A percentile compares a stretch with the other conserved stretches of the same genome.
Evolutionary conservation across 2,329 filamentous ascomycete species (phyloP).

Genomic region (Cytospora schulzeri): DNA sequence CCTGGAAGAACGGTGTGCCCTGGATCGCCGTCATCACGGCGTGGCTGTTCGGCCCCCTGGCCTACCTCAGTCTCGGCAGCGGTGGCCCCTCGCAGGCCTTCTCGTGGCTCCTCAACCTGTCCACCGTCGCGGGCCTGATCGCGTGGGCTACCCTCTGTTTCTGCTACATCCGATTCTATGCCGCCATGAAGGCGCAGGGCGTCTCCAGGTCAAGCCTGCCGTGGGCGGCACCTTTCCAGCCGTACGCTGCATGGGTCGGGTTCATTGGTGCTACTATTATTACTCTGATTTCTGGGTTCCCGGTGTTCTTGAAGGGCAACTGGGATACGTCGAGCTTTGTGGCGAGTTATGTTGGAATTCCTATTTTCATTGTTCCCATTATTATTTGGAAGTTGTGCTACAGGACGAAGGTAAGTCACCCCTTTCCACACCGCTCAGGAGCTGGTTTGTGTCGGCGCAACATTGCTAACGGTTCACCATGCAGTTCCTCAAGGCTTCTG

Average conservation of each 20-base stretch:
- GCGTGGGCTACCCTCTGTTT: conserved; percentile 39
- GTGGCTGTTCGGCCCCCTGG: conserved; percentile 60
- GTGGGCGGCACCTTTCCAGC: conserved; percentile 36
- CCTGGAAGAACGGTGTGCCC: conserved; percentile 64
- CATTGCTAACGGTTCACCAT: background rate
- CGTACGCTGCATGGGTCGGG: conserved; percentile 47
- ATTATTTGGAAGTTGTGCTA: conserved; percentile 23
- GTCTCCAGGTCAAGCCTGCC: conserved; percentile 38
- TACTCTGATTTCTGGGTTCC: conserved; percentile 48
- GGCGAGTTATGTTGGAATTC: conserved; percentile 40
- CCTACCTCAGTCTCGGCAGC: conserved; percentile 51
- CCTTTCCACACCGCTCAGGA: too few relatives aligned
- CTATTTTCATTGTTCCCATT: conserved; percentile 29
- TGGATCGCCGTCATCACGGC: conserved; percentile 56
- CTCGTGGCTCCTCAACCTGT: conserved; percentile 58
- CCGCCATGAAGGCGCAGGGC: conserved; percentile 45
- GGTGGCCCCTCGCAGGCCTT: conserved; percentile 53
- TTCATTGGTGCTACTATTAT: conserved; percentile 46
- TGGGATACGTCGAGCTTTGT: conserved; percentile 45
- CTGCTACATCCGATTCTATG: conserved; percentile 37
- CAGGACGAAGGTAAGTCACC: conserved; percentile 22
- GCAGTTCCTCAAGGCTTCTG: conserved; percentile 28
- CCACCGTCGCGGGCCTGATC: conserved; percentile 44
- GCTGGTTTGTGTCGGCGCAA: too few relatives aligned
- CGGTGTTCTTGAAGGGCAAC: conserved; percentile 42